Percentiles rank a stretch among this genome's conserved stretches.
Conservation (phyloP, 208 protist species). For the Trypanosoma melophagium region DNA sequence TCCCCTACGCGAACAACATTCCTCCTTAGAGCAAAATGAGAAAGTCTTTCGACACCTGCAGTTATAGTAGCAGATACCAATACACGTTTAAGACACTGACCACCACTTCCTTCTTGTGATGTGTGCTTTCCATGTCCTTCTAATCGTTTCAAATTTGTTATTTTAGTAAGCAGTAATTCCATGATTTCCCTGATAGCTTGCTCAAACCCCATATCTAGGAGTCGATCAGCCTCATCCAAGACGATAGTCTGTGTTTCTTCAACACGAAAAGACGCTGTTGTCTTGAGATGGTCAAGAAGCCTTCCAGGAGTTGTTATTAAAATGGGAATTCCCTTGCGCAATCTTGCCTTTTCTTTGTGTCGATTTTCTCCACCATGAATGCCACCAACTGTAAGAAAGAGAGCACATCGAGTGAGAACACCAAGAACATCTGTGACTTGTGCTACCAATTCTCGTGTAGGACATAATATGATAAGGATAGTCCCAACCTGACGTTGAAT, state of each 20-base stretch:
- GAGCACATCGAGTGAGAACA: slow-evolving; percentile 36
- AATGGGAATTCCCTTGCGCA: slow-evolving; percentile 82
- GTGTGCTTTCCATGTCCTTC: no score
- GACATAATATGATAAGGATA: slow-evolving; percentile 82
- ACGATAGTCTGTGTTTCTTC: slow-evolving; percentile 85
- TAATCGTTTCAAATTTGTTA: background rate
- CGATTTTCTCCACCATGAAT: slow-evolving; percentile 56
- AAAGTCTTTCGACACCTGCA: slow-evolving; percentile 81
- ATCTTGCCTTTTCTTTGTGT: slow-evolving; percentile 85
- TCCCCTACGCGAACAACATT: slow-evolving; percentile 42
- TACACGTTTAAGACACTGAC: slow-evolving; percentile 32
- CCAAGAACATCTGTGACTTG: slow-evolving; percentile 76
- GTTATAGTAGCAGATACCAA: slow-evolving; percentile 73
- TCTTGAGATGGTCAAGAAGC: slow-evolving; percentile 55
- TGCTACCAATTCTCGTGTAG: slow-evolving; percentile 84
- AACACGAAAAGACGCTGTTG: slow-evolving; percentile 68
- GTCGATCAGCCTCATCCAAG: slow-evolving; percentile 94
- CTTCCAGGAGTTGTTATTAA: slow-evolving; percentile 74
- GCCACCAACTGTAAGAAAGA: slow-evolving; percentile 37
- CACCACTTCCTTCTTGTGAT: background rate
- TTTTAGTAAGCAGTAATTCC: slow-evolving; percentile 67
- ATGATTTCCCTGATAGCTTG: slow-evolving; percentile 97
- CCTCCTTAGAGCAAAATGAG: slow-evolving; percentile 73
- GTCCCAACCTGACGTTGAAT: slow-evolving; percentile 74
- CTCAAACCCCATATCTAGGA: slow-evolving; percentile 99